Base-by-base conservation (phyloP, 306 rosid species). In the Cicer chorassanicum region DNA sequence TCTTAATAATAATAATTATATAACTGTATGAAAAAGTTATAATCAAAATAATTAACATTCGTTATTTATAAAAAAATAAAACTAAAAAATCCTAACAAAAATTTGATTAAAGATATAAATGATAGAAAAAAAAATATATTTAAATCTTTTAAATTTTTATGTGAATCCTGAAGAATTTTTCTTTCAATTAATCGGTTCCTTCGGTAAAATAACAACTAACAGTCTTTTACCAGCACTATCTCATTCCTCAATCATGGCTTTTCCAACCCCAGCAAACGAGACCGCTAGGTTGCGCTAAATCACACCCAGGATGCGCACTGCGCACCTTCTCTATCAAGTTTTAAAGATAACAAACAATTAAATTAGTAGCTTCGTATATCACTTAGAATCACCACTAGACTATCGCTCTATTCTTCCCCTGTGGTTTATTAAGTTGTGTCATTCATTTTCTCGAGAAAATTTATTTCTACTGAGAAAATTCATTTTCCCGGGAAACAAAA, bases 401-500 rank as follows among this genome's bases (percentile, higher is more conserved):
- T 51, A 2, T 16, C 34, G 11, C 61, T 54, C 9, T 18, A 11
- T 18, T 10, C 36, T 88, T 82, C 91, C 98, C 75, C 86, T 88
- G 97, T 81, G 97, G 84, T 89, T 97, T 61, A 88, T 90, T 80
- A 88, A 90, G 3, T 92, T 8, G 7, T 13, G 24, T 64, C 69
- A 16, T 64, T 64, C 69, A 44, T 51, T 83, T 63, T 67, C 72
- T 49, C 69, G 59, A 21, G 42, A 65, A 75, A 39, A 6, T 71
- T 51, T 15, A 10, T 44, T 50, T 59, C 73, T 8, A 38, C 13
- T 19, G 29, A 9, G 72, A 71, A 50, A 64, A 41, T 57, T 6
- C 65, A 16, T 5, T 72, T 61, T 76, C 70, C 15, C 80, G 15
- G 48, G 72, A 70, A 80, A 72, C 75, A 59, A 83, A 71, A 19